These are phyloP conservation scores for Alternaria sp. DNA, from an alignment of 2,329 filamentous ascomycete species.

Conservation along the genomic window DNA sequence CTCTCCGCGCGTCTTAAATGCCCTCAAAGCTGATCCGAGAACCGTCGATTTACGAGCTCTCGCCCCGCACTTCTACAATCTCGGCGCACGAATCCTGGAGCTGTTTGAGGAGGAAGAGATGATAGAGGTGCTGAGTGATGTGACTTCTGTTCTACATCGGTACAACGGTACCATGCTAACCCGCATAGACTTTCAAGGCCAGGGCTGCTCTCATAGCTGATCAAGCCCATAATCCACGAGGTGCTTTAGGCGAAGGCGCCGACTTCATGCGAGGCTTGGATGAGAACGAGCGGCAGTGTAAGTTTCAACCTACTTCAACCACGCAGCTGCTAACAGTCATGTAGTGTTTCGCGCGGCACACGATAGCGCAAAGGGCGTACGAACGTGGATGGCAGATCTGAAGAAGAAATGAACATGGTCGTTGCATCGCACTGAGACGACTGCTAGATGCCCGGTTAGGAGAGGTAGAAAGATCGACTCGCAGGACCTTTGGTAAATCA, in stretches of 20 bases:
- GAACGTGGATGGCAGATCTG: constrained; percentile 55
- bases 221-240: constrained; percentile 84
- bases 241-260: constrained; percentile 69
- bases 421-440: background rate
- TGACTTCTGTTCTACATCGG: constrained; percentile 28
- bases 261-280: constrained; percentile 90
- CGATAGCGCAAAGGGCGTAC: constrained; percentile 58
- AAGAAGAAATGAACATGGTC: constrained; percentile 50
- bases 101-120: constrained; percentile 90
- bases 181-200: constrained; percentile 74
- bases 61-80: constrained; percentile 85
- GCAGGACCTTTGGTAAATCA: background rate
- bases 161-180: constrained; percentile 8
- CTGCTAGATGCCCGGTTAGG: background rate
- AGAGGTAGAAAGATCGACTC: background rate
- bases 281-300: constrained; percentile 80
- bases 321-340: constrained; percentile 13
- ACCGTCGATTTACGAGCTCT: constrained; percentile 84
- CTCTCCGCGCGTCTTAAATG: constrained; percentile 81
- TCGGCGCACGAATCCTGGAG: constrained; percentile 86
- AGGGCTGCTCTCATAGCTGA: constrained; percentile 84
- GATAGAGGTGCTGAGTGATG: constrained; percentile 64
- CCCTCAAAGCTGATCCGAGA: constrained; percentile 87
- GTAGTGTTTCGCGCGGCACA: constrained; percentile 60
- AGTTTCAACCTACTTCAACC: constrained; percentile 30